Conservation (phyloP, 164 flowering plant genomes). For the Nymphaea thermarum region DNA sequence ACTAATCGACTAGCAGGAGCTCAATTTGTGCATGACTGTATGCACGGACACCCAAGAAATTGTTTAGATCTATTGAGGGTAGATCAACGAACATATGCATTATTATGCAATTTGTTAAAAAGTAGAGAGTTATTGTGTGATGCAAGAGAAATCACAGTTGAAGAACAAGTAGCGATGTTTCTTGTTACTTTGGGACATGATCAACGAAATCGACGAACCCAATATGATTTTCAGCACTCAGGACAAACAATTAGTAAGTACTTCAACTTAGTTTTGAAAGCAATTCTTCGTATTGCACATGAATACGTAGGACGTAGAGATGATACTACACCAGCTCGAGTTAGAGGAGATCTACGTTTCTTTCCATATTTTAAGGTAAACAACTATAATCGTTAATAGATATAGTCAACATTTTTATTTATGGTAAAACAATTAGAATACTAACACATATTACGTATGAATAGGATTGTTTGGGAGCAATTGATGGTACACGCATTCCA, state of each 20-base stretch:
- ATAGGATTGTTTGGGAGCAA: conserved; percentile 51
- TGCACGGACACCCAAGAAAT: background rate
- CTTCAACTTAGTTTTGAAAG: conserved; percentile 9
- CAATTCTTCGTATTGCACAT: conserved; percentile 1
- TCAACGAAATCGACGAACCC: background rate
- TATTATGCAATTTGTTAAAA: conserved; percentile 2
- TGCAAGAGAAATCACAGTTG: conserved; percentile 3
- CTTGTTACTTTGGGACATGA: conserved; percentile 5
- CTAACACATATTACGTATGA: background rate
- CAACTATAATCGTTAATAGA: background rate
- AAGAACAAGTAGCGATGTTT: conserved; percentile 11
- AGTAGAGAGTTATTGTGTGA: conserved; percentile 2
- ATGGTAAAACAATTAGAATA: background rate
- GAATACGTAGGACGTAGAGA: conserved; percentile 3
- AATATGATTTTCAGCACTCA: conserved; percentile 1
- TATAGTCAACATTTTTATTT: background rate
- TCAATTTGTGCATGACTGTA: background rate
- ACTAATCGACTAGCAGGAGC: too few species aligned
- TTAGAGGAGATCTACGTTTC: background rate
- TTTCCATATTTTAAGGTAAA: conserved; percentile 7
- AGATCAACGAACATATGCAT: background rate
- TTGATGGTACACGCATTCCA: conserved; percentile 53
- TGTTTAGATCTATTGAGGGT: conserved; percentile 1
- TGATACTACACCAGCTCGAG: background rate
- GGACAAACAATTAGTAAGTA: background rate